These are phyloP conservation scores for Paramecium tetraurelia DNA, from an alignment of 73 alveolate genomes.

Conservation along the genomic window DNA sequence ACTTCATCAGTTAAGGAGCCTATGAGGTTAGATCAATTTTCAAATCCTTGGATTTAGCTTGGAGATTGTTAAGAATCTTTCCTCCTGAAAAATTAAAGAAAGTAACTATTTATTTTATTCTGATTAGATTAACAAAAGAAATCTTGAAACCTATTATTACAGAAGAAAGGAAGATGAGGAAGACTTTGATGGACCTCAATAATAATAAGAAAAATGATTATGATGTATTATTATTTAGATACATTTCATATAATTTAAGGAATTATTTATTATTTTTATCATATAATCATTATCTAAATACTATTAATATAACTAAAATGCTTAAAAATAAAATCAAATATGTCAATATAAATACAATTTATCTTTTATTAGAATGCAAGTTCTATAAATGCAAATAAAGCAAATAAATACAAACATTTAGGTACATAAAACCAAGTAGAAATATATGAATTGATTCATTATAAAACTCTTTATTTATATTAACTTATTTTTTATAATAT, in stretches of 20 bases:
- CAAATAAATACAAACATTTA: no score
- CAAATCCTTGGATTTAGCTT: slow-evolving; percentile 93
- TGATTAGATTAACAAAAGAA: slow-evolving; percentile 70
- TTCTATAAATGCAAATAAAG: no score
- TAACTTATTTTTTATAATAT: neutral
- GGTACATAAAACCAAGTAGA: neutral
- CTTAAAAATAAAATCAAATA: no score
- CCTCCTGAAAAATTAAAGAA: slow-evolving; percentile 95
- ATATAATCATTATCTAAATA: no score
- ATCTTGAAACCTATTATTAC: slow-evolving; percentile 73
- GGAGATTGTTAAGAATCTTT: slow-evolving; percentile 96
- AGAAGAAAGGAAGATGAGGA: slow-evolving; percentile 74
- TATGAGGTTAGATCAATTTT: slow-evolving; percentile 93
- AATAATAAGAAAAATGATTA: slow-evolving; percentile 15
- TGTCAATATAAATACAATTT: no score
- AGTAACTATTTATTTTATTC: neutral
- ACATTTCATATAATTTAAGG: no score
- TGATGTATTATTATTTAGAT: neutral
- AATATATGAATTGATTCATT: neutral
- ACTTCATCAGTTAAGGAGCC: slow-evolving; percentile 92
- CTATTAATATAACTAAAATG: no score
- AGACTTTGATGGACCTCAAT: slow-evolving; percentile 20
- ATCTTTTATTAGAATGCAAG: no score
- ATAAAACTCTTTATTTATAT: neutral
- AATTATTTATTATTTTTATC: no score